Base-by-base conservation (phyloP, 495 filamentous ascomycete species). In the Penicillium waksmanii region DNA sequence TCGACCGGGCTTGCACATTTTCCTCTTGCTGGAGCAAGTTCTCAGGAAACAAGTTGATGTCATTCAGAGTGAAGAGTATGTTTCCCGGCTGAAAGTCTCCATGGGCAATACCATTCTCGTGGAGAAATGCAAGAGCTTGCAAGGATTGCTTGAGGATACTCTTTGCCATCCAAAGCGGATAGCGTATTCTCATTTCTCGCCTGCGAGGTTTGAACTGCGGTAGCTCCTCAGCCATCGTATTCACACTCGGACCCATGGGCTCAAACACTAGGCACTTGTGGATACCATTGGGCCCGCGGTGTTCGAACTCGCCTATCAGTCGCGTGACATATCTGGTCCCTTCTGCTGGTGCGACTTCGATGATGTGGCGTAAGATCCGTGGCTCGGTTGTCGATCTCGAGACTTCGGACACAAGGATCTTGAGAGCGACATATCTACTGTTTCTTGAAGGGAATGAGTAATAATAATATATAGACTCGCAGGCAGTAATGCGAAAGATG, bases 221-320 rank as follows among this genome's bases (percentile, higher is more conserved):
- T 42, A 69, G 60, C 60, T 73, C 65, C 58, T 74, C 69, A 10
- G 72, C 66, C 66, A 72, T 72, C 34, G 47, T 66, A 50, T 66
- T 66, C 13, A 71, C 66, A 68, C 63, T 74, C 9, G 78, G 75
- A 31, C 79, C 79, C 74, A 83, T 74, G 10, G 68, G 66, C 56
- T 83, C 76, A 62, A 80, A 74, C 35, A 83, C 77, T 9, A 84
- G 71, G 44, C 81, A 83, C 12, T 64, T 66, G 60, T 82, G 81
- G 8, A 62, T 64, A 3, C 82, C 81, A 65, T 83, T 83, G 8
- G 79, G 80, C 8, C 78, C 78, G 34, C 54, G 34, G 56, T 78
- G 73, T 52, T 77, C 56, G 55, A 84, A 82, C 12, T 71, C 57
- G 40, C 73, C 77, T 34, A 79, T 44, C 21, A 82, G 59, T 48